A percentile compares a stretch with the other conserved stretches of the same genome.
Evolutionary conservation across 371 early-diverging fungal genomes (phyloP).

Genomic region (Apophysomyces elegans): DNA sequence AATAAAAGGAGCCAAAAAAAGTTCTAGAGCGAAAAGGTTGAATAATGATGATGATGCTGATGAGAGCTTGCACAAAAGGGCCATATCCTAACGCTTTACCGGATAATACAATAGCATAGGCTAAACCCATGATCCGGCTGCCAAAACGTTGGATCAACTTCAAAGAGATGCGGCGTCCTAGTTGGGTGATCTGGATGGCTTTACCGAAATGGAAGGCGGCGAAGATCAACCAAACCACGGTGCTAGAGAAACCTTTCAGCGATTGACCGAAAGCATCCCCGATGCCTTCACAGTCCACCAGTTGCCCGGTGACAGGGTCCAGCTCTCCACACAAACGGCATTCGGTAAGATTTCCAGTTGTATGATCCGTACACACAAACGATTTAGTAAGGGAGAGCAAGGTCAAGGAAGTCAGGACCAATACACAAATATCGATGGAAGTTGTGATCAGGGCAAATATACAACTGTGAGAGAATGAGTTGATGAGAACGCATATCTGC

Average conservation of each 20-base stretch:
- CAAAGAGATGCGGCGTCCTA: conserved; percentile 64
- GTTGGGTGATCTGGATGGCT: conserved; percentile 62
- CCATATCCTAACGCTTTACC: conserved; percentile 31
- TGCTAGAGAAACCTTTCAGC: conserved; percentile 62
- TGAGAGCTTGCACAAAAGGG: not conserved
- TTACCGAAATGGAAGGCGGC: conserved; percentile 75
- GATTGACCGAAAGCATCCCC: conserved; percentile 61
- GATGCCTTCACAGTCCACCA: conserved; percentile 58
- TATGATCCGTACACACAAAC: conserved; percentile 58
- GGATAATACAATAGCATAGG: conserved; percentile 60
- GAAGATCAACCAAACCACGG: conserved; percentile 72
- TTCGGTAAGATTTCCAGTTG: conserved; percentile 52
- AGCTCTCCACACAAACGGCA: conserved; percentile 56
- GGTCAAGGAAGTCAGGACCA: conserved; percentile 57
- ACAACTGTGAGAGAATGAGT: conserved; percentile 42
- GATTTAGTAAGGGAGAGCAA: conserved; percentile 59
- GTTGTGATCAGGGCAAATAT: conserved; percentile 66
- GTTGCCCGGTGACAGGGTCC: conserved; percentile 28
- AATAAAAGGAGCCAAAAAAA: conserved; percentile 69
- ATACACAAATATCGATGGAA: conserved; percentile 57
- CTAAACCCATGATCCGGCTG: conserved; percentile 58
- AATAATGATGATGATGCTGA: not conserved
- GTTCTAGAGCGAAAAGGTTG: conserved; percentile 43
- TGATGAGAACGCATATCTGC: not conserved
- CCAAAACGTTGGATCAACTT: conserved; percentile 60